These are phyloP conservation scores for Symbiodinium natans DNA, from an alignment of 73 alveolate species.

Conservation along the genomic window DNA sequence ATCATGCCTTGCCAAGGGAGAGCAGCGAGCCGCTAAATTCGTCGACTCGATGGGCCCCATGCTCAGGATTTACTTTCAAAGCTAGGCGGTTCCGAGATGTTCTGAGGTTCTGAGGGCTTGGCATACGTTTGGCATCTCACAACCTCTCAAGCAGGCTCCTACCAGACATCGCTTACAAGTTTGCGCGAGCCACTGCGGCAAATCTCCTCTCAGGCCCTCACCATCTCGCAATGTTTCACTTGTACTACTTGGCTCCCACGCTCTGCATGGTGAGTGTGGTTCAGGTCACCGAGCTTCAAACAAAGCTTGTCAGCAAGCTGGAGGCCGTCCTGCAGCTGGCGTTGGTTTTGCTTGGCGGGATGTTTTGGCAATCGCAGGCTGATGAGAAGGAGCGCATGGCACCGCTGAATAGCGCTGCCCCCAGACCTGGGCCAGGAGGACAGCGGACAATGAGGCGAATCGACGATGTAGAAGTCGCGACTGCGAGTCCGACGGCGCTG, in stretches of 20 bases:
- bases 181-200: constrained; percentile 45
- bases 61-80: neutral
- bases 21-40: constrained; percentile 33
- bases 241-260: neutral
- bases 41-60: constrained; percentile 22
- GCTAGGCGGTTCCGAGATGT: neutral
- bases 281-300: constrained; percentile 49
- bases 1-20: too few relatives aligned
- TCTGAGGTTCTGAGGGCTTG: neutral
- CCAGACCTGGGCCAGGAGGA: neutral
- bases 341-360: neutral
- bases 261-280: neutral
- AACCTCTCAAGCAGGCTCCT: neutral
- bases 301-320: constrained; percentile 37
- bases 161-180: constrained; percentile 18
- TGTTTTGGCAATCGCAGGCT: neutral
- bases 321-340: constrained; percentile 9
- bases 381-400: constrained; percentile 81
- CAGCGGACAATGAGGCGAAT: too few relatives aligned
- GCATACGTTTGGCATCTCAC: neutral
- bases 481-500: too few relatives aligned
- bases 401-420: constrained; percentile 35
- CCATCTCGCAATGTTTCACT: neutral
- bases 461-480: too few relatives aligned
- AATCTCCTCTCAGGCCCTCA: constrained; percentile 32